These are phyloP conservation scores for Thraustochytrium striatum DNA, from an alignment of 352 stramenopile species.

Conservation along the genomic window DNA sequence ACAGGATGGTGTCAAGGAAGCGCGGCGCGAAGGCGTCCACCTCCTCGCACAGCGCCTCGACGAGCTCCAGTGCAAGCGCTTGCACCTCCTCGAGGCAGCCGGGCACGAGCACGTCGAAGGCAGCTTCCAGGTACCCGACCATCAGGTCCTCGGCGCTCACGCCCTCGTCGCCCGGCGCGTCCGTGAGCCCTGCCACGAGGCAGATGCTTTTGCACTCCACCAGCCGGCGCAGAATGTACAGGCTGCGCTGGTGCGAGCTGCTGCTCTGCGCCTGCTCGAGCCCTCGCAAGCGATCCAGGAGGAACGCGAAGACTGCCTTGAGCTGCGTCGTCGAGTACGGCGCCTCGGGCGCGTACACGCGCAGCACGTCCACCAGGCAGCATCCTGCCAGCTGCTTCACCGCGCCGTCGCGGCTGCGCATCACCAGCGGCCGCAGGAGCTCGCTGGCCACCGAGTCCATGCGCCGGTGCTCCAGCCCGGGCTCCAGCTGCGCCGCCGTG, in stretches of 20 bases:
- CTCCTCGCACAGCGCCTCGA: conserved; percentile 54
- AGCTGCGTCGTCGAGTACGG: conserved; percentile 55
- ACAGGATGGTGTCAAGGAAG: conserved; percentile 55
- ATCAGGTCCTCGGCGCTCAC: conserved; percentile 26
- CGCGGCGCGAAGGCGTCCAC: conserved; percentile 53
- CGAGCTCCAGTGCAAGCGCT: conserved; percentile 50
- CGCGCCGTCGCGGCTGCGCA: conserved; percentile 50
- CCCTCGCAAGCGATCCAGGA: conserved; percentile 53
- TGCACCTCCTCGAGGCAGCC: conserved; percentile 37
- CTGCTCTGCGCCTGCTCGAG: conserved; percentile 41
- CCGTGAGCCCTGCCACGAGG: conserved; percentile 1
- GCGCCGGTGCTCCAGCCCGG: neutral
- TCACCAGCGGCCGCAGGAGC: conserved; percentile 6
- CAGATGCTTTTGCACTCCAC: conserved; percentile 10
- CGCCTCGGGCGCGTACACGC: conserved; percentile 59
- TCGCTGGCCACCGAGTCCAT: conserved; percentile 7
- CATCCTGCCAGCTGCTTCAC: conserved; percentile 56
- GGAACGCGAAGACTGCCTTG: conserved; percentile 53
- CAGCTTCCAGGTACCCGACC: conserved; percentile 1
- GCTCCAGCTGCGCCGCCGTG: conserved; percentile 9
- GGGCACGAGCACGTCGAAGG: conserved; percentile 32
- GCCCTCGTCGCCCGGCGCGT: neutral
- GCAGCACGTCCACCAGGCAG: conserved; percentile 59
- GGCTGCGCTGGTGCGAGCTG: neutral
- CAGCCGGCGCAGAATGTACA: conserved; percentile 25